A percentile compares a stretch with the other conserved stretches of the same genome.
Conservation (phyloP, 73 alveolate species). For the Paramecium pentaurelia region DNA sequence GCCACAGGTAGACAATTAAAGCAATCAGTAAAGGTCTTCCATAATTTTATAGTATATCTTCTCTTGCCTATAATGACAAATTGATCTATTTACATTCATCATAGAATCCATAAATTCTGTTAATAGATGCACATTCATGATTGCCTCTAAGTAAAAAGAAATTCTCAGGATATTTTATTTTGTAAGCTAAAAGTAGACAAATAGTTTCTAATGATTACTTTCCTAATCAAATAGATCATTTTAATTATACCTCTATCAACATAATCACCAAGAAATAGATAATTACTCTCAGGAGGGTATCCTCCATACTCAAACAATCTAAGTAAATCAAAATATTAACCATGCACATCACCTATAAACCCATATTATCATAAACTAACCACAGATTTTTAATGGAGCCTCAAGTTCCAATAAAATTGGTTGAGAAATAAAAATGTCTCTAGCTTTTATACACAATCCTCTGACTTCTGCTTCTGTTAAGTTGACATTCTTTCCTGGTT, state of each 20-base stretch:
- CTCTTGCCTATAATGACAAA: slow-evolving; percentile 52
- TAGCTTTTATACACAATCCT: slow-evolving; percentile 80
- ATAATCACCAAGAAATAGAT: slow-evolving; percentile 96
- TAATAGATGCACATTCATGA: slow-evolving; percentile 99
- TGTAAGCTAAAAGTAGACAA: slow-evolving; percentile 93
- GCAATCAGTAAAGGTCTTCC: slow-evolving; percentile 99
- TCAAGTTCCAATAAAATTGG: slow-evolving; percentile 86
- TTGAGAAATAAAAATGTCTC: slow-evolving; percentile 83
- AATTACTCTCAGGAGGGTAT: slow-evolving; percentile 96
- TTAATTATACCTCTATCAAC: slow-evolving; percentile 86
- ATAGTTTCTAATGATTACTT: slow-evolving; percentile 91
- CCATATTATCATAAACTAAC: slow-evolving; percentile 21
- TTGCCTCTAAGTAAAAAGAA: slow-evolving; percentile 97
- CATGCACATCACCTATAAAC: slow-evolving; percentile 89
- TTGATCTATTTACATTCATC: slow-evolving; percentile 92
- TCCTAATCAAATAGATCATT: slow-evolving; percentile 42
- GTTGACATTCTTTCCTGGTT: slow-evolving; percentile 91
- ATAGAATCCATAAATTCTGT: slow-evolving; percentile 97
- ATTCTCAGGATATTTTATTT: slow-evolving; percentile 97
- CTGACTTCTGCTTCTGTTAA: slow-evolving; percentile 89
- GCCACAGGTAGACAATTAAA: slow-evolving; percentile 99
- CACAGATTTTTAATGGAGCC: slow-evolving; percentile 76
- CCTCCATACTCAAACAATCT: slow-evolving; percentile 96
- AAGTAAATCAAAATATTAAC: slow-evolving; percentile 91
- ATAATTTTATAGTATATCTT: slow-evolving; percentile 95